These are phyloP conservation scores for Ambrosia trifida DNA, from an alignment of 129 eudicot species.

Conservation along the genomic window DNA sequence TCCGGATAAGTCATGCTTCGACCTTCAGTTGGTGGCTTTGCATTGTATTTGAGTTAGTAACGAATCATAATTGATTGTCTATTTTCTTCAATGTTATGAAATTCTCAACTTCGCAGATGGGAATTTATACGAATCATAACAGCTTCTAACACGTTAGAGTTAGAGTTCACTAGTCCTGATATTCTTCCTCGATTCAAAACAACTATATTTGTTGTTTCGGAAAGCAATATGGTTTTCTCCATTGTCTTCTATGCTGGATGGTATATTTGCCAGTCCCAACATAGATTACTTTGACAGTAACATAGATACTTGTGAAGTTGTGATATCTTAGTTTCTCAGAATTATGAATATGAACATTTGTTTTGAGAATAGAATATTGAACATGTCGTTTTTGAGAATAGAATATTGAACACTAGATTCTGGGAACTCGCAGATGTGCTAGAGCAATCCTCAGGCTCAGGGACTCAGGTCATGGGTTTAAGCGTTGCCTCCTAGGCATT, in stretches of 20 bases:
- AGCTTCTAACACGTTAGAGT: not conserved
- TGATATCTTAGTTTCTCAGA: constrained; percentile 37
- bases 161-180: not conserved
- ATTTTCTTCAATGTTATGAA: not conserved
- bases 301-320: constrained; percentile 29
- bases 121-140: constrained; percentile 4
- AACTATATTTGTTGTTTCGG: constrained; percentile 15
- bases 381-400: constrained; percentile 33
- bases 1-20: not conserved
- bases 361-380: constrained; percentile 42
- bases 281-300: constrained; percentile 24
- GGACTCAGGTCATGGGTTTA: constrained; percentile 54
- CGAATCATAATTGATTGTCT: not conserved
- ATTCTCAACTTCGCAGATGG: not conserved
- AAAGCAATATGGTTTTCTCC: constrained; percentile 15
- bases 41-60: not conserved
- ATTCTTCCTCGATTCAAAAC: not conserved
- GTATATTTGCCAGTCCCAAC: constrained; percentile 24
- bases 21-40: not conserved
- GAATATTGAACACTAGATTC: constrained; percentile 59
- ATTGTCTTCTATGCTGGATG: constrained; percentile 20
- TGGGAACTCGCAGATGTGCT: constrained; percentile 82
- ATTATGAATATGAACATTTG: constrained; percentile 41
- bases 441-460: constrained; percentile 64
- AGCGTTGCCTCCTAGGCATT: constrained; percentile 43